phyloP scores from a whole-genome alignment of 108 stramenopile genomes.

The Skeletonema tropicum region DNA sequence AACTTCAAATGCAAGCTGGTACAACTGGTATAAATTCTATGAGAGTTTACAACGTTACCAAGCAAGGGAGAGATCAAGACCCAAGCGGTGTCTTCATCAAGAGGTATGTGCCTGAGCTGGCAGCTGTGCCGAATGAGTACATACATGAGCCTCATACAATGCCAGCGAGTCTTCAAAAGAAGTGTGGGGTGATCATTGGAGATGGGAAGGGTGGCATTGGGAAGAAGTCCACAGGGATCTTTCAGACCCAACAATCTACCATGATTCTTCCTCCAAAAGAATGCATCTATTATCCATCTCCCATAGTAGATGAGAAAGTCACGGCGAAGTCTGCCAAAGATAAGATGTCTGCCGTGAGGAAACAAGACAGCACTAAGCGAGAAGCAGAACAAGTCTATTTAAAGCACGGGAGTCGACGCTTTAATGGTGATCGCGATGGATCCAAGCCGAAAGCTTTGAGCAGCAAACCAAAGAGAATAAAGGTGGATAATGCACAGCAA shows the following conservation, averaged over 20 bases:
- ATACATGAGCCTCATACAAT: constrained; percentile 77
- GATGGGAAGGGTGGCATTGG: constrained; percentile 1
- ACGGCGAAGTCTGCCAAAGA: constrained; percentile 66
- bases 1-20: constrained; percentile 84
- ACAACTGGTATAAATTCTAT: constrained; percentile 81
- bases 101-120: constrained; percentile 56
- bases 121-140: constrained; percentile 52
- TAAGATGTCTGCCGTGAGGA: constrained; percentile 56
- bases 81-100: constrained; percentile 64
- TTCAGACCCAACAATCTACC: constrained; percentile 18
- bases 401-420: constrained; percentile 69
- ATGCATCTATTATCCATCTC: constrained; percentile 49
- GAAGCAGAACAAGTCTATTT: constrained; percentile 61
- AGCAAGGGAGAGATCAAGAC: constrained; percentile 78
- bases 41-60: constrained; percentile 79
- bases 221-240: neutral
- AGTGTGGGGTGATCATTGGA: constrained; percentile 38
- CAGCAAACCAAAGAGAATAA: constrained; percentile 34
- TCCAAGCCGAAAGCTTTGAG: constrained; percentile 49
- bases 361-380: constrained; percentile 50
- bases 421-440: constrained; percentile 51
- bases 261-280: neutral
- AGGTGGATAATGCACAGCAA: constrained; percentile 22
- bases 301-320: constrained; percentile 65
- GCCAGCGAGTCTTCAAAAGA: constrained; percentile 49